These are phyloP conservation scores for Globisporangium ultimum DNA, from an alignment of 352 stramenopile species.

Conservation along the genomic window DNA sequence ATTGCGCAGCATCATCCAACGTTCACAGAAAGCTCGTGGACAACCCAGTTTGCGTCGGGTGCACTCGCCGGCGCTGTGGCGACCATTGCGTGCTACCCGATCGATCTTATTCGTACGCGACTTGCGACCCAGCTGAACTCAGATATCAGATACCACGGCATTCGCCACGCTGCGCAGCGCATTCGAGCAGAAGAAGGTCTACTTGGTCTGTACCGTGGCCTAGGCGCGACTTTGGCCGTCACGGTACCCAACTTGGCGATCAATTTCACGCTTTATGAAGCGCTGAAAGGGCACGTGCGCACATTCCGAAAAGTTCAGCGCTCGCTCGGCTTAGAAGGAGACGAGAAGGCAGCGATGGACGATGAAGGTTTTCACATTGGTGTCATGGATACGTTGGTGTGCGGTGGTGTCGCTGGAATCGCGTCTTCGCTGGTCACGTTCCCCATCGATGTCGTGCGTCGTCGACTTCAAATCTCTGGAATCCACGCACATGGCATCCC, in stretches of 20 bases:
- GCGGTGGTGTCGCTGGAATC: constrained; percentile 87
- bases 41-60: constrained; percentile 72
- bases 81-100: constrained; percentile 93
- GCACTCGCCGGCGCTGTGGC: constrained; percentile 67
- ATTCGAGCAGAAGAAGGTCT: constrained; percentile 89
- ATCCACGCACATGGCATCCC: constrained; percentile 77
- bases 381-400: constrained; percentile 88
- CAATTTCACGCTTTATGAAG: constrained; percentile 95
- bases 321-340: constrained; percentile 23
- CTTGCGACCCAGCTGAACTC: constrained; percentile 92
- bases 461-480: constrained; percentile 93
- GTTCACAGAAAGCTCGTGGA: constrained; percentile 74
- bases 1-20: constrained; percentile 57
- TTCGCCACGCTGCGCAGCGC: constrained; percentile 91
- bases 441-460: constrained; percentile 93
- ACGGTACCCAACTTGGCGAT: constrained; percentile 96
- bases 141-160: constrained; percentile 89
- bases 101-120: constrained; percentile 94
- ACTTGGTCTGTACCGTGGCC: constrained; percentile 91
- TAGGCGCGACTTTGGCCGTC: constrained; percentile 92
- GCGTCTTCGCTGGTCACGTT: constrained; percentile 93
- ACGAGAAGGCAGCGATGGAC: constrained; percentile 16
- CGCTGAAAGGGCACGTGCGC: constrained; percentile 88
- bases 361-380: constrained; percentile 27
- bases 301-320: constrained; percentile 60